phyloP scores from a whole-genome alignment of 108 stramenopile species.

The Ochromonas danica region DNA sequence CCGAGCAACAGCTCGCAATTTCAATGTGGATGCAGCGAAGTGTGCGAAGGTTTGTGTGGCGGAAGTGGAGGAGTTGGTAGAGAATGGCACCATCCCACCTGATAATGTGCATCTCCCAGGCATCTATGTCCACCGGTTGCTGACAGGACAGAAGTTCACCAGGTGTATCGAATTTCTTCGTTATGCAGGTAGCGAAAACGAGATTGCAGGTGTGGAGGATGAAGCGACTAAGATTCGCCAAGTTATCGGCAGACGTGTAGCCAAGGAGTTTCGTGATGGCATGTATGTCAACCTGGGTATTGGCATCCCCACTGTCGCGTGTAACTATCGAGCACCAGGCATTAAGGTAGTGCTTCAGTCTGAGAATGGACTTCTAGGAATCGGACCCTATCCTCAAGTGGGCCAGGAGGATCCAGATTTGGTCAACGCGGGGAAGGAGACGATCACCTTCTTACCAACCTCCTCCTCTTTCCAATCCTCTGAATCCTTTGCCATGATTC shows the following conservation, averaged over 20 bases:
- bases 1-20: conserved; percentile 77
- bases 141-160: conserved; percentile 67
- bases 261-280: conserved; percentile 80
- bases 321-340: conserved; percentile 74
- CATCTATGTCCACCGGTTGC: conserved; percentile 79
- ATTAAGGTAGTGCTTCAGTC: conserved; percentile 80
- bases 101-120: conserved; percentile 82
- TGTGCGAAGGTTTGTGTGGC: conserved; percentile 75
- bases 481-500: conserved; percentile 83
- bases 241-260: conserved; percentile 72
- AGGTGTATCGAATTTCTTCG: conserved; percentile 73
- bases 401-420: conserved; percentile 69
- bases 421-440: conserved; percentile 90
- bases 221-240: not conserved
- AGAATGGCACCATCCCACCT: conserved; percentile 74
- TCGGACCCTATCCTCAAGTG: conserved; percentile 73
- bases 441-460: conserved; percentile 71
- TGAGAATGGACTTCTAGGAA: conserved; percentile 82
- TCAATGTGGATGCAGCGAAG: conserved; percentile 83
- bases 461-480: conserved; percentile 70
- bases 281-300: conserved; percentile 94
- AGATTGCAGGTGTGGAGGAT: conserved; percentile 62
- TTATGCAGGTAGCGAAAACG: conserved; percentile 41
- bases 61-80: conserved; percentile 85
- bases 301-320: conserved; percentile 73